phyloP scores from a whole-genome alignment of 257 asterid genomes.

The Solanum lycopersicoides region DNA sequence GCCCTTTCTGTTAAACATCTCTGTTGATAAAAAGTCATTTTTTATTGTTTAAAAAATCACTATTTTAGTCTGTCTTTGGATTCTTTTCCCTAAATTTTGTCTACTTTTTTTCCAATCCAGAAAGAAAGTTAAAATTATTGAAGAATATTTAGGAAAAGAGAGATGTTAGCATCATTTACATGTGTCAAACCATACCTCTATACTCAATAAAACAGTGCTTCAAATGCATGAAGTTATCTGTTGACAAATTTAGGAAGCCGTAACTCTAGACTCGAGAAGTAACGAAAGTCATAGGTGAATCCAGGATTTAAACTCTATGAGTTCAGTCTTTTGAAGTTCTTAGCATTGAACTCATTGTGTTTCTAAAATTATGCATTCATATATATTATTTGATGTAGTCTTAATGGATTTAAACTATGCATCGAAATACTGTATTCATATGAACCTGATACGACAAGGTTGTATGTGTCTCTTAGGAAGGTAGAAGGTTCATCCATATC shows the following conservation, averaged over 20 bases:
- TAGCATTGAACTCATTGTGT: not conserved
- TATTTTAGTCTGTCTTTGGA: not conserved
- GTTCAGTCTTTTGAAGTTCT: not conserved
- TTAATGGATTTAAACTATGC: not conserved
- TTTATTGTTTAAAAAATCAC: not conserved
- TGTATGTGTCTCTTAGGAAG: not conserved
- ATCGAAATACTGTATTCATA: not conserved
- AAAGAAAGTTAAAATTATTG: not conserved
- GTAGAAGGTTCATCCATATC: constrained; percentile 5
- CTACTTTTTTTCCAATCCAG: not conserved
- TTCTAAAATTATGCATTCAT: not conserved
- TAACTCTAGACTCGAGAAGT: not conserved
- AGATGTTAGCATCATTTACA: not conserved
- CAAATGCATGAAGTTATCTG: not conserved
- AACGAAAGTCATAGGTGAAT: not conserved
- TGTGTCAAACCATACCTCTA: not conserved
- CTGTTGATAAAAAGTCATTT: not conserved
- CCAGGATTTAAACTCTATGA: not conserved
- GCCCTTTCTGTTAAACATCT: not conserved
- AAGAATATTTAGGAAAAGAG: not conserved
- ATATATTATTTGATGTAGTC: not conserved
- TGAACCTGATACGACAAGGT: not conserved
- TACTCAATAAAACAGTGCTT: not conserved
- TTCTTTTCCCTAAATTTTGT: not conserved
- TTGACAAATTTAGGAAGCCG: not conserved